A percentile compares a stretch with the other conserved stretches of the same genome.
These are phyloP conservation scores for Suhomyces anneliseae DNA, from an alignment of 1,139 yeast species.

Conservation along the genomic window DNA sequence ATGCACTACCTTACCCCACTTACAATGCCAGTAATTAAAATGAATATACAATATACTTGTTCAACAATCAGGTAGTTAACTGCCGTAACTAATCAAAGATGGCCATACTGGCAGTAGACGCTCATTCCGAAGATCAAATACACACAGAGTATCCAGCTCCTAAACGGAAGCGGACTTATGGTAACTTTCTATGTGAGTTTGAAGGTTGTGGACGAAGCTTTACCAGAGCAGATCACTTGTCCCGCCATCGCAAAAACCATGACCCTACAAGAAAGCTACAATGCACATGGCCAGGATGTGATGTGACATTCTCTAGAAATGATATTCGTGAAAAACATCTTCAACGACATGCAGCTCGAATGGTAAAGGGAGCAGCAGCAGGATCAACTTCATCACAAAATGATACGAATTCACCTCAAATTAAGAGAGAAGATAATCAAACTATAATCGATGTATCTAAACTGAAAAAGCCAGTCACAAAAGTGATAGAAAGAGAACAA, in stretches of 20 bases:
- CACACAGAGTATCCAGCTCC: neutral
- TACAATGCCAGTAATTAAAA: neutral
- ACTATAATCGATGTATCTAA: neutral
- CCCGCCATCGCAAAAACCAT: constrained; percentile 42
- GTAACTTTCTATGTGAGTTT: constrained; percentile 17
- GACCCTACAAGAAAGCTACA: constrained; percentile 27
- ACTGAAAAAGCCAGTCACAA: neutral
- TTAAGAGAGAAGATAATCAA: neutral
- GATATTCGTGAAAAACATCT: constrained; percentile 41
- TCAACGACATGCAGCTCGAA: constrained; percentile 26
- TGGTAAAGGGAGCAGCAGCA: neutral
- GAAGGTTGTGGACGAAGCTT: constrained; percentile 35
- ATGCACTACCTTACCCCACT: neutral
- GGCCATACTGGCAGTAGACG: neutral
- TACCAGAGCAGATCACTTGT: constrained; percentile 41
- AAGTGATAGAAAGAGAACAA: neutral
- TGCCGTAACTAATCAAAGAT: neutral
- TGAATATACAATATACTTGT: no score
- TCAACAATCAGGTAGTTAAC: neutral
- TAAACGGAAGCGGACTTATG: constrained; percentile 18
- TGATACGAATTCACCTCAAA: neutral
- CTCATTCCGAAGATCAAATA: neutral
- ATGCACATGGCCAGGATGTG: constrained; percentile 35
- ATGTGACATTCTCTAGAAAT: constrained; percentile 35
- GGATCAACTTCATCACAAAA: neutral